A percentile compares a stretch with the other conserved stretches of the same genome.
phyloP scores from a whole-genome alignment of 139 green algal genomes.

The Protoeuglena noctilucae region DNA sequence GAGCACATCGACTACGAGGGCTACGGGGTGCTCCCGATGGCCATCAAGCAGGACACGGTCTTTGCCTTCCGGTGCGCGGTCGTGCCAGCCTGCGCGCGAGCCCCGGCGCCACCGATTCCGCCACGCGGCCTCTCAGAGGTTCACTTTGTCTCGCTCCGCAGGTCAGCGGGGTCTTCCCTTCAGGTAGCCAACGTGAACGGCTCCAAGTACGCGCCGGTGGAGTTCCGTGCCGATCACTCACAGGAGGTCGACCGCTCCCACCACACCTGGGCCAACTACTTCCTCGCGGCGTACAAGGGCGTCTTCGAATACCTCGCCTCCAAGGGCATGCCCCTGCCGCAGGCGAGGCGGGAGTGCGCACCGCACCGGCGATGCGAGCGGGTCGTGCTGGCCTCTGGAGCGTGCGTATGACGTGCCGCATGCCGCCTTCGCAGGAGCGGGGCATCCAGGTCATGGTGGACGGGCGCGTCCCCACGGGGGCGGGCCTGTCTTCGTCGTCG shows the following conservation, averaged over 20 bases:
- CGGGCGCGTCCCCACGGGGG: constrained; percentile 64
- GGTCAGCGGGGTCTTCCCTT: constrained; percentile 33
- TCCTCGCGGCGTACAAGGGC: constrained; percentile 81
- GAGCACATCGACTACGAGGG: constrained; percentile 97
- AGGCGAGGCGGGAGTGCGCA: no score
- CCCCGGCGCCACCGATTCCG: no score
- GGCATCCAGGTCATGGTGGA: constrained; percentile 73
- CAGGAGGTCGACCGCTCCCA: constrained; percentile 60
- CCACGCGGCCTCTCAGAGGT: no score
- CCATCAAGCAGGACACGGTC: constrained; percentile 69
- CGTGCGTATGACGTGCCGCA: constrained; percentile 18
- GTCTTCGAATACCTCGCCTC: constrained; percentile 7
- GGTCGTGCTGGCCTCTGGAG: no score
- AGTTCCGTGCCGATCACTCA: constrained; percentile 56
- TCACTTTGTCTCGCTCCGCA: no score
- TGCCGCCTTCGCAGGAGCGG: no score
- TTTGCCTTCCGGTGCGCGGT: constrained; percentile 51
- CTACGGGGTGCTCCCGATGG: constrained; percentile 94
- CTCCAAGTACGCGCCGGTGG: constrained; percentile 43
- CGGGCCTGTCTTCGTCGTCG: constrained; percentile 69
- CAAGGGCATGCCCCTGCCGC: background rate
- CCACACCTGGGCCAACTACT: constrained; percentile 88
- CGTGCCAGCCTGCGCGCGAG: no score
- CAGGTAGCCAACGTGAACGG: constrained; percentile 53
- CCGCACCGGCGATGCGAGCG: no score